A percentile compares a stretch with the other conserved stretches of the same genome.
Evolutionary conservation across 257 asterid species (phyloP).

Genomic region (Euphrasia confusa): DNA sequence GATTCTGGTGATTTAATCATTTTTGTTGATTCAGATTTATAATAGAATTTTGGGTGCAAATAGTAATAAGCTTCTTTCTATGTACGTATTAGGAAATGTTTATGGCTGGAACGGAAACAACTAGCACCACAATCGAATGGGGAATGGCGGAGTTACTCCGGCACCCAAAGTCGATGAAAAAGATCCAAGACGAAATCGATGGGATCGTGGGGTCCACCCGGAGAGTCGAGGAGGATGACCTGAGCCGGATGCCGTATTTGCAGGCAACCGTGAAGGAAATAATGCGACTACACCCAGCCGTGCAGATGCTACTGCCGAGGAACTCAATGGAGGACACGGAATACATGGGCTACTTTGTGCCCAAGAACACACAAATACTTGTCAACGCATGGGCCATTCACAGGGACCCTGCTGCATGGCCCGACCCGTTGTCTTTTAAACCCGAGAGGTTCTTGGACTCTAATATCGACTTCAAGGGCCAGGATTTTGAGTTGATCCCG

Average conservation of each 20-base stretch:
- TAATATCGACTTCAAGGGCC: conserved; percentile 34
- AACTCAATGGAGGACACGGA: conserved; percentile 22
- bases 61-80: not conserved
- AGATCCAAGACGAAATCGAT: conserved; percentile 26
- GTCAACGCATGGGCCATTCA: conserved; percentile 34
- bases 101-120: conserved; percentile 27
- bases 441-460: conserved; percentile 45
- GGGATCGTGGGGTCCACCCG: conserved; percentile 13
- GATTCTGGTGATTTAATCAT: no score
- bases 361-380: conserved; percentile 27
- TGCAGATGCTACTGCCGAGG: conserved; percentile 27
- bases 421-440: conserved; percentile 27
- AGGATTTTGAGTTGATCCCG: conserved; percentile 35
- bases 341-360: conserved; percentile 28
- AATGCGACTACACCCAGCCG: conserved; percentile 26
- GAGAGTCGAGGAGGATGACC: conserved; percentile 24
- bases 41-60: no score
- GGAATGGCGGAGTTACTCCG: conserved; percentile 28
- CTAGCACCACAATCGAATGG: conserved; percentile 26
- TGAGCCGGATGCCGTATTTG: conserved; percentile 19
- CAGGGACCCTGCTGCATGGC: conserved; percentile 35
- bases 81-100: conserved; percentile 12
- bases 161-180: conserved; percentile 23
- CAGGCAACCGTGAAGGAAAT: conserved; percentile 36
- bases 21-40: no score